phyloP scores from a whole-genome alignment of 1,139 yeast species.

The Kodamaea ohmeri region DNA sequence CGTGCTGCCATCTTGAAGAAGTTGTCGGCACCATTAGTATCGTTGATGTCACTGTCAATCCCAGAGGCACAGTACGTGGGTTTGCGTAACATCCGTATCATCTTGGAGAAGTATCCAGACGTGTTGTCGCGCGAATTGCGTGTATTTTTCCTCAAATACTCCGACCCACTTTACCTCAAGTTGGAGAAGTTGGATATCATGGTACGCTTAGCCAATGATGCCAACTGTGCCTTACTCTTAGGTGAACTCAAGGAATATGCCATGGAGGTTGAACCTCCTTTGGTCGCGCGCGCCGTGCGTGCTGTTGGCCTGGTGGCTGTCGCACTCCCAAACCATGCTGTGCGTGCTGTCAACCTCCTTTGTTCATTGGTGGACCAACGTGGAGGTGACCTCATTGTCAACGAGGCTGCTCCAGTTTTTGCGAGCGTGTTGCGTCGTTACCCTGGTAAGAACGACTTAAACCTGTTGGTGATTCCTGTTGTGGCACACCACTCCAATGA shows the following conservation, averaged over 20 bases:
- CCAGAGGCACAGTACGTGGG: slow-evolving; percentile 98
- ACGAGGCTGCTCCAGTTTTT: slow-evolving; percentile 75
- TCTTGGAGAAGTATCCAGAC: slow-evolving; percentile 83
- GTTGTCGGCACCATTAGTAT: slow-evolving; percentile 87
- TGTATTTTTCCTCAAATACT: slow-evolving; percentile 89
- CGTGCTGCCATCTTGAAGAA: slow-evolving; percentile 55
- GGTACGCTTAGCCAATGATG: slow-evolving; percentile 74
- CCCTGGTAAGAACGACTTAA: slow-evolving; percentile 56
- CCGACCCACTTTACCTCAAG: slow-evolving; percentile 91
- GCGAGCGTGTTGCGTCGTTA: slow-evolving; percentile 79
- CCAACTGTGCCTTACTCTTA: slow-evolving; percentile 66
- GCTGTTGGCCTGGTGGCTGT: slow-evolving; percentile 91
- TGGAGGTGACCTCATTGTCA: slow-evolving; percentile 69
- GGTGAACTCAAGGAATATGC: slow-evolving; percentile 91
- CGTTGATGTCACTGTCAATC: slow-evolving; percentile 76
- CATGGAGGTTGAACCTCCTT: slow-evolving; percentile 89
- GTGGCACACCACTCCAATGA: slow-evolving; percentile 59
- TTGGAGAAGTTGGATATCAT: slow-evolving; percentile 89
- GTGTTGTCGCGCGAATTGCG: slow-evolving; percentile 77
- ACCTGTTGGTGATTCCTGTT: slow-evolving; percentile 68
- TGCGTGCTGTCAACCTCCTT: slow-evolving; percentile 72
- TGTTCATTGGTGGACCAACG: slow-evolving; percentile 75
- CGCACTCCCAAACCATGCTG: slow-evolving; percentile 59
- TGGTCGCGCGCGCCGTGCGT: slow-evolving; percentile 76
- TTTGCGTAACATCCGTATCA: slow-evolving; percentile 83